A percentile compares a stretch with the other conserved stretches of the same genome.
Evolutionary conservation across 2,329 filamentous ascomycete species (phyloP).

Genomic region (Aspergillus niger): DNA sequence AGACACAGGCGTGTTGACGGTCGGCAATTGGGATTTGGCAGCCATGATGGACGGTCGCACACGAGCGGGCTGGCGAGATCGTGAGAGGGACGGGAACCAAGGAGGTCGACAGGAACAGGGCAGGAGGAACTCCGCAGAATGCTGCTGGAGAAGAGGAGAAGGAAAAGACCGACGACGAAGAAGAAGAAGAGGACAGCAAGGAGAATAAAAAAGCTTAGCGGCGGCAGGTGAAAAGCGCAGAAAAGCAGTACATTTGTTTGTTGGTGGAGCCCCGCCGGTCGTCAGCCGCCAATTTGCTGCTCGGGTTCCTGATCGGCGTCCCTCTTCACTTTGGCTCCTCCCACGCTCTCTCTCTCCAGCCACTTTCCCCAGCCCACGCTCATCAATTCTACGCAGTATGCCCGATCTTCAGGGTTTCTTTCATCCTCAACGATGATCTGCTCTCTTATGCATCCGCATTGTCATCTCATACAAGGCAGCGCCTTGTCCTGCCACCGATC

Average conservation of each 20-base stretch:
- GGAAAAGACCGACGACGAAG: not conserved
- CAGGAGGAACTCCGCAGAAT: not conserved
- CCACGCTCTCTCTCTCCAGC: not conserved
- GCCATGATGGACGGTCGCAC: conserved; percentile 1
- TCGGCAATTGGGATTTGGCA: conserved; percentile 3
- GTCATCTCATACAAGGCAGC: not conserved
- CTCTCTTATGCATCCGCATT: too few relatives aligned
- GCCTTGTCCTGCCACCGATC: not conserved
- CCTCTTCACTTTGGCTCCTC: not conserved
- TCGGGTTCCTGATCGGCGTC: conserved; percentile 1
- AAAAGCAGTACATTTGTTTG: too few relatives aligned
- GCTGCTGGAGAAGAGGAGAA: not conserved
- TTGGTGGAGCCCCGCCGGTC: not conserved
- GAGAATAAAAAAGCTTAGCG: conserved; percentile 1
- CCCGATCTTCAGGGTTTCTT: not conserved
- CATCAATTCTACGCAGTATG: not conserved
- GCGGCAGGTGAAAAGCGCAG: not conserved
- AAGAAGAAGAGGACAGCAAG: not conserved
- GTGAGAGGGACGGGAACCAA: not conserved
- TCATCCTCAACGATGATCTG: not conserved
- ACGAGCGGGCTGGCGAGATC: not conserved
- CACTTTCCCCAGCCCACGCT: not conserved
- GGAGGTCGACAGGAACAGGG: not conserved
- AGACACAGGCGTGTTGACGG: conserved; percentile 7
- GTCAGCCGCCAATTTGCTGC: not conserved